Evolutionary conservation across 2,329 filamentous ascomycete species (phyloP), one percentile per base, ranked within the genome.

Genomic region (Nemania serpens): DNA sequence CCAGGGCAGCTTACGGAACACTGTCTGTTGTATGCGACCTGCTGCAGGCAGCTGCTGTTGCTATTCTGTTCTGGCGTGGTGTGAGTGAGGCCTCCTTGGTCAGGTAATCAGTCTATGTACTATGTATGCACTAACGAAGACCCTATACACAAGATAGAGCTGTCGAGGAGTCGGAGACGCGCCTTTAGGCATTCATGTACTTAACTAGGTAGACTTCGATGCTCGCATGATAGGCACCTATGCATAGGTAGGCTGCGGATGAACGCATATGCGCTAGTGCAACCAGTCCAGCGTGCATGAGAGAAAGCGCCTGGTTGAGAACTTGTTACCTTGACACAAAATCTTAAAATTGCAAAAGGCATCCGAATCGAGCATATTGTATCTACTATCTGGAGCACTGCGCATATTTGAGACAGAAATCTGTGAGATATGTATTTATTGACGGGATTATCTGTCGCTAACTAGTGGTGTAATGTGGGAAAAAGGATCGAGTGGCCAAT

Each of bases 401-500:
- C 49, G 45, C 53, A 64, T 55, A 41, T 47, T 57, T 58, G 13
- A 43, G 49, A 51, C 46, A 20, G 12, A 13, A 3, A 36, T 50
- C 49, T 51, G 43, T 49, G 54, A 45, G 25, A 61, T 63, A 58
- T 58, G 39, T 22, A 37, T 41, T 57, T 55, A 22, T 61, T 53
- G 59, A 50, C 49, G 55, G 34, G 49, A 50, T 34, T 61, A 58
- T 63, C 49, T 58, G 34, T 45, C 25, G 54, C 61, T 61, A 66
- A 50, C 63, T 67, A 67, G 58, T 55, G 42, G 63, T 45, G 56
- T 59, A 59, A 64, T 58, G 52, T 59, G 54, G 57, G 34, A 43
- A 50, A 50, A 58, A 17, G 41, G 34, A 58, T 62, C 55, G 61
- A 45, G 55, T 58, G 64, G 61, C 58, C 58, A 55, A 43, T 47